These are phyloP conservation scores for Gossypium schwendimanii DNA, from an alignment of 441 rosid genomes.

Conservation along the genomic window DNA sequence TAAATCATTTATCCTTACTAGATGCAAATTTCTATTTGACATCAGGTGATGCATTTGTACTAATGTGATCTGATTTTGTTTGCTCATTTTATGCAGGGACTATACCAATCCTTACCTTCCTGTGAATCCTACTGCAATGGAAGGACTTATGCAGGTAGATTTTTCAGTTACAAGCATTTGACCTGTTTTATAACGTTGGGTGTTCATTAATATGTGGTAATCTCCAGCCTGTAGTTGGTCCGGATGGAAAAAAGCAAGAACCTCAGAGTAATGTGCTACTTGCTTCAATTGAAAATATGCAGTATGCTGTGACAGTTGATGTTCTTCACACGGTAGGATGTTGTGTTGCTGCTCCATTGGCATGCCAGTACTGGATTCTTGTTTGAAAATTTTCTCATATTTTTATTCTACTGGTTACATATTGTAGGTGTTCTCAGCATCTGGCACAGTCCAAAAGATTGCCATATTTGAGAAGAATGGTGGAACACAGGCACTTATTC, in stretches of 20 bases:
- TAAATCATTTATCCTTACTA: background rate
- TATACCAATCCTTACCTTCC: constrained; percentile 96
- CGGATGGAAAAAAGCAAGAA: constrained; percentile 87
- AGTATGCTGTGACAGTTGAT: constrained; percentile 91
- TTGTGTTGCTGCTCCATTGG: constrained; percentile 5
- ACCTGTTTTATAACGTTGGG: background rate
- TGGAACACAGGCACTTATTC: constrained; percentile 87
- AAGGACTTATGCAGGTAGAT: constrained; percentile 69
- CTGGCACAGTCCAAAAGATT: constrained; percentile 89
- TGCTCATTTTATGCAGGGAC: constrained; percentile 47
- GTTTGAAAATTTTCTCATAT: constrained; percentile 3
- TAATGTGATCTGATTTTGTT: constrained; percentile 2
- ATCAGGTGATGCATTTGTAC: background rate
- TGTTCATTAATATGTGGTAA: constrained; percentile 10
- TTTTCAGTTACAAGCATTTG: constrained; percentile 6
- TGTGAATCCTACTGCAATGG: constrained; percentile 91
- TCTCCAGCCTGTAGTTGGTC: constrained; percentile 67
- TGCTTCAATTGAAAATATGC: constrained; percentile 95
- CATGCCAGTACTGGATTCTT: background rate
- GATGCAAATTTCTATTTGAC: background rate
- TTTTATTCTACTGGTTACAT: constrained; percentile 1
- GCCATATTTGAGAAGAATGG: constrained; percentile 95
- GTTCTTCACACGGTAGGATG: constrained; percentile 71
- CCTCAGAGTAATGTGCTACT: constrained; percentile 90
- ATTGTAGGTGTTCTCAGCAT: constrained; percentile 76